Percentiles rank a stretch among this genome's conserved stretches.
Conservation (phyloP, 148 eudicot genomes). For the Amaranthus hypochondriacus region DNA sequence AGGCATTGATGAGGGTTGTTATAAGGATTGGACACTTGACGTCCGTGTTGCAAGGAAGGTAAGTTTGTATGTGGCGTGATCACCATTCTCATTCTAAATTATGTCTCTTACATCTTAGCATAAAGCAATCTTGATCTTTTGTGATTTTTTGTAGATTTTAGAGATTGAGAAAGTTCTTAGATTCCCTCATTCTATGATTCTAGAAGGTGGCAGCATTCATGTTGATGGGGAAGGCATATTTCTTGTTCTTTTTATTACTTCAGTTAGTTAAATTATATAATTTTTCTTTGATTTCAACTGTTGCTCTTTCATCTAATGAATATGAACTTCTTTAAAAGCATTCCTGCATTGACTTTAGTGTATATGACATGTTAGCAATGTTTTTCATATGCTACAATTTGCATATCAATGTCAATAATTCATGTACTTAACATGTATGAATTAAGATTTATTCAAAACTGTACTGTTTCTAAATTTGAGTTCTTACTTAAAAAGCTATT, state of each 20-base stretch:
- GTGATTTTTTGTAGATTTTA: constrained; percentile 46
- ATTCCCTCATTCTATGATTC: constrained; percentile 79
- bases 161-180: constrained; percentile 69
- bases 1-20: constrained; percentile 90
- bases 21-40: constrained; percentile 86
- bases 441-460: background rate
- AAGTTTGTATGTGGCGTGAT: constrained; percentile 17
- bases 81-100: background rate
- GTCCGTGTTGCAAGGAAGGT: constrained; percentile 85
- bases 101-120: background rate
- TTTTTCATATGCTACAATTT: constrained; percentile 6
- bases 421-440: background rate
- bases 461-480: background rate
- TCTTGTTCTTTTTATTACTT: background rate
- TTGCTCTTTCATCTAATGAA: background rate
- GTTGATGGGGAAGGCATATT: constrained; percentile 94
- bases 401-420: background rate
- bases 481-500: background rate
- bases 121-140: background rate
- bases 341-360: background rate
- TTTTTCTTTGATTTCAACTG: background rate
- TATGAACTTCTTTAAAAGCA: background rate
- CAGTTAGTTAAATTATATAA: background rate
- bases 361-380: background rate
- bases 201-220: constrained; percentile 99